These are phyloP conservation scores for Bacidia rubella DNA, from an alignment of 495 filamentous ascomycete species.

Conservation along the genomic window DNA sequence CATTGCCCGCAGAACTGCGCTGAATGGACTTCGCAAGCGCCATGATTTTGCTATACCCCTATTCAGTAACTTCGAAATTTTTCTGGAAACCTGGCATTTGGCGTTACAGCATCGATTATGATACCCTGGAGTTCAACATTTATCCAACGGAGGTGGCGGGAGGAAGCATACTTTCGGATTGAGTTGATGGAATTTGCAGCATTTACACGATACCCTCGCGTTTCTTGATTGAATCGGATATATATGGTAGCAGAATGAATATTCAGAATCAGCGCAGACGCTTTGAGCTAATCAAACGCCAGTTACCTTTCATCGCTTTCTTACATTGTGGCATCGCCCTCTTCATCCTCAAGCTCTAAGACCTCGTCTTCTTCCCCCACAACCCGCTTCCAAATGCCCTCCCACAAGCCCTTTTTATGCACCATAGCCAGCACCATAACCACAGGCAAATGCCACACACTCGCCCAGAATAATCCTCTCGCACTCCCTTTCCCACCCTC, in stretches of 20 bases:
- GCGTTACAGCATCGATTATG: too few relatives aligned
- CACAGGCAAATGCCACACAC: slow-evolving; percentile 90
- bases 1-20: neutral
- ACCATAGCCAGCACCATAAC: slow-evolving; percentile 82
- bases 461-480: slow-evolving; percentile 86
- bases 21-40: too few relatives aligned
- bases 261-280: too few relatives aligned
- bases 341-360: slow-evolving; percentile 1
- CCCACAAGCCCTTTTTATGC: slow-evolving; percentile 92
- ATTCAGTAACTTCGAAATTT: too few relatives aligned
- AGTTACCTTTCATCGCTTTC: neutral
- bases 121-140: neutral
- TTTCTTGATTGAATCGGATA: too few relatives aligned
- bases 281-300: too few relatives aligned
- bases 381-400: slow-evolving; percentile 60
- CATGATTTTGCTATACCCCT: too few relatives aligned
- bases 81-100: neutral
- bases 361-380: slow-evolving; percentile 41
- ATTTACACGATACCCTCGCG: too few relatives aligned
- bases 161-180: neutral
- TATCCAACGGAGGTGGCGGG: neutral
- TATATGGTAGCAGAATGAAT: too few relatives aligned
- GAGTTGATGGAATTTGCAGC: too few relatives aligned
- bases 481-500: slow-evolving; percentile 72
- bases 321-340: neutral